Conservation (phyloP, 225 moss, liverwort and hornwort species). For the Pleurozium schreberi region DNA sequence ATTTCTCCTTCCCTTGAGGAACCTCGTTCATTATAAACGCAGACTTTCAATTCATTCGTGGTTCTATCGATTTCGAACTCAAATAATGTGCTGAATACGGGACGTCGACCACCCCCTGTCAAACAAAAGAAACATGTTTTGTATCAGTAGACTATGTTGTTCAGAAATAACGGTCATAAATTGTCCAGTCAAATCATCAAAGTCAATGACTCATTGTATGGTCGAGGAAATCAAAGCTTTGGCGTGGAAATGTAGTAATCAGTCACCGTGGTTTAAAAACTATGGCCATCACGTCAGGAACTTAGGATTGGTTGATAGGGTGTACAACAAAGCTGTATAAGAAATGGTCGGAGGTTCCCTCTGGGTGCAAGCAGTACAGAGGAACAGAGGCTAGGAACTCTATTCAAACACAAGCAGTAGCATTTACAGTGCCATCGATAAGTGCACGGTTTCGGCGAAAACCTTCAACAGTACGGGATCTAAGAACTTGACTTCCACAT, state of each 20-base stretch:
- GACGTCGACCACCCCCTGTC: background rate
- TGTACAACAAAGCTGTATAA: background rate
- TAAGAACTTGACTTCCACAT: slow-evolving; percentile 1
- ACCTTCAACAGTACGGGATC: background rate
- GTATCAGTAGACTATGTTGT: background rate
- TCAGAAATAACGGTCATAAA: background rate
- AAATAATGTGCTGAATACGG: background rate
- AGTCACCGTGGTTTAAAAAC: background rate
- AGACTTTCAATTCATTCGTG: background rate
- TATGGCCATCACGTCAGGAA: background rate
- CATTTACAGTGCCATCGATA: background rate
- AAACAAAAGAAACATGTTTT: background rate
- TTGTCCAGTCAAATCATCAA: background rate
- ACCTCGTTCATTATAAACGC: background rate
- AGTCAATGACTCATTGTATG: no score
- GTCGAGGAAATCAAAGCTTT: background rate
- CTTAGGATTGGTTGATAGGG: background rate
- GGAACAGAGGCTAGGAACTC: background rate
- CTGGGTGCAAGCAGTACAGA: background rate
- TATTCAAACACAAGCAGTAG: background rate
- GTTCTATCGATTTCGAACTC: slow-evolving; percentile 10
- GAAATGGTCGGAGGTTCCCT: background rate
- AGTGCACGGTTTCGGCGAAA: background rate
- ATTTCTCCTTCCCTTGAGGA: background rate
- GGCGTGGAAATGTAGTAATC: background rate